Evolutionary conservation across 805 yeast genomes (phyloP), one percentile per base, ranked within the genome.

Genomic region (Ogataea trehaloabstinens): DNA sequence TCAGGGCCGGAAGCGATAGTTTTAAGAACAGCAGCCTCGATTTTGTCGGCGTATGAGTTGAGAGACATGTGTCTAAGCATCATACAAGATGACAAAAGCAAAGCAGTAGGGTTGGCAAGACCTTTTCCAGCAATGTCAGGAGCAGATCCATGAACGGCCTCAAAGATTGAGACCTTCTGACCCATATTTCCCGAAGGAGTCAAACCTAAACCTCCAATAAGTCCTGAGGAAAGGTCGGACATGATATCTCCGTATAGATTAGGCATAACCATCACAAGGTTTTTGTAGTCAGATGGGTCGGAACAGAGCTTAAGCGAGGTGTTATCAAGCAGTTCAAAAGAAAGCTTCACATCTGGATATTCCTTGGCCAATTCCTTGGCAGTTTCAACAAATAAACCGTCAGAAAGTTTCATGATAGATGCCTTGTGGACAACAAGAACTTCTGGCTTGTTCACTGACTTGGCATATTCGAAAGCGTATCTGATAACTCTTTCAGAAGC

Each of bases 181-280:
- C 99, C 99, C 90, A 93, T 93, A 81, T 93, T 93, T 67, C 96
- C 99, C 45, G 96, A 88, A 53, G 99, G 99, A 46, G 99, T 93
- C 67, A 93, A 80, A 71, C 99, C 99, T 61, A 91, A 80, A 64
- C 99, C 98, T 66, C 99, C 99, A 53, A 95, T 95, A 61, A 93
- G 76, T 71, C 99, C 99, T 43, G 96, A 86, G 55, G 95, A 88
- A 68, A 93, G 76, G 70, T 93, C 99, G 50, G 98, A 91, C 84
- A 93, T 82, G 70, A 93, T 93, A 69, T 93, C 98, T 79, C 99
- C 99, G 71, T 93, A 93, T 68, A 93, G 79, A 83, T 93, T 93
- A 61, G 99, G 99, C 96, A 95, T 93, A 56, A 93, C 99, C 68
- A 75, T 73, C 60, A 93, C 99, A 44, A 84, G 82, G 57, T 87